phyloP scores from a whole-genome alignment of 2,329 filamentous ascomycete genomes.

The Aspergillus quadrilineatus region DNA sequence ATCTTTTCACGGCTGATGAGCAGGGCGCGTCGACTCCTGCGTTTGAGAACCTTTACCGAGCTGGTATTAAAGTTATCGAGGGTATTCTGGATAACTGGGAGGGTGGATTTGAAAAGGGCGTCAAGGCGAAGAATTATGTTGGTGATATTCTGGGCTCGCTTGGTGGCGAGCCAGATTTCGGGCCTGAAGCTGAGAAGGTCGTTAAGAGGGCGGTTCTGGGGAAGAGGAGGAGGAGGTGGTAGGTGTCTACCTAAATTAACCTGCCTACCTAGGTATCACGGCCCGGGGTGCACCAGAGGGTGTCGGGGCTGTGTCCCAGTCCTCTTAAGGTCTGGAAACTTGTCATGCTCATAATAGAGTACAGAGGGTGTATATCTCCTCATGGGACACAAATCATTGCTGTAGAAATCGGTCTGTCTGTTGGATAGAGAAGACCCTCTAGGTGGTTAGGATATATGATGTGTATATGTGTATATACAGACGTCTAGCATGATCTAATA shows the following conservation, averaged over 20 bases:
- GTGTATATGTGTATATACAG: too few relatives aligned
- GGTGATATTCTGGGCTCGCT: slow-evolving; percentile 70
- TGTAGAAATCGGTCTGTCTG: too few relatives aligned
- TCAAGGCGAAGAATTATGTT: slow-evolving; percentile 63
- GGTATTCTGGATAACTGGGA: slow-evolving; percentile 65
- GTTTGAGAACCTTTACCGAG: slow-evolving; percentile 64
- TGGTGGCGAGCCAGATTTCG: slow-evolving; percentile 66
- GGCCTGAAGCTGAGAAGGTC: slow-evolving; percentile 29
- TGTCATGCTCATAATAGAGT: too few relatives aligned
- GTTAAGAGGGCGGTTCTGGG: not conserved
- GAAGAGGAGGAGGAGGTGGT: not conserved
- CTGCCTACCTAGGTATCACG: not conserved
- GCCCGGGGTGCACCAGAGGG: too few relatives aligned
- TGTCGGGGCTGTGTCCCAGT: too few relatives aligned
- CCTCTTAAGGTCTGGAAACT: too few relatives aligned
- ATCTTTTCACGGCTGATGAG: slow-evolving; percentile 59
- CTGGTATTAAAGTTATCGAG: slow-evolving; percentile 63
- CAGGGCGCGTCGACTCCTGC: slow-evolving; percentile 66
- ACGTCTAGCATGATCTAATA: too few relatives aligned
- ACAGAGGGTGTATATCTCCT: too few relatives aligned
- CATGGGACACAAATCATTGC: too few relatives aligned
- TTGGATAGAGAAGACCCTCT: too few relatives aligned
- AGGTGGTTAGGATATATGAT: too few relatives aligned
- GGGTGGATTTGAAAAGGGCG: slow-evolving; percentile 55
- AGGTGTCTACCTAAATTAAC: not conserved